Percentiles rank a stretch among this genome's conserved stretches.
phyloP scores from a whole-genome alignment of 129 eudicot species.

The Lactuca sativa region DNA sequence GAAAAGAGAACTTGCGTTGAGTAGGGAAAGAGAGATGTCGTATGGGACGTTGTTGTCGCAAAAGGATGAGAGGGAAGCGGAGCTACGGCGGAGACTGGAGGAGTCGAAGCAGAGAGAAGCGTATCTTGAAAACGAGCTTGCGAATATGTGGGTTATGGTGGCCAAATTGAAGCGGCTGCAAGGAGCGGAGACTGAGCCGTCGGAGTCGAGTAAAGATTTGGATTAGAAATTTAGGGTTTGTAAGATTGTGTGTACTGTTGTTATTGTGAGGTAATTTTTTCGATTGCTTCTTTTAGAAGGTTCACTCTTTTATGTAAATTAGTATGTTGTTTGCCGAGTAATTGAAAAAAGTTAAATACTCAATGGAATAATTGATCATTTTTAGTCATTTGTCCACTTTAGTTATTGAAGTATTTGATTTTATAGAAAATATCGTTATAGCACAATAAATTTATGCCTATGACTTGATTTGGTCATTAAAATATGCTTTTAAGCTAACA shows the following conservation, averaged over 20 bases:
- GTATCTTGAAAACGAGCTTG: constrained; percentile 92
- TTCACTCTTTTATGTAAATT: neutral
- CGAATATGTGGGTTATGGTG: constrained; percentile 98
- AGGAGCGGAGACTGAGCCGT: constrained; percentile 53
- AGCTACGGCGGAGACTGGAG: constrained; percentile 65
- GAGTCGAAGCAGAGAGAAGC: constrained; percentile 91
- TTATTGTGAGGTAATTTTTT: constrained; percentile 2
- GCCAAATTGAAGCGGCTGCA: constrained; percentile 81
- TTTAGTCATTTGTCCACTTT: no score
- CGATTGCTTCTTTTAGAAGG: neutral
- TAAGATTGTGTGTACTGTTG: constrained; percentile 11
- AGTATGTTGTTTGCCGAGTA: neutral
- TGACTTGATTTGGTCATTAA: no score
- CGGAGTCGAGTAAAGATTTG: constrained; percentile 46
- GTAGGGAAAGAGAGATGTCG: constrained; percentile 75
- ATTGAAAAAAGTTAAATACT: no score
- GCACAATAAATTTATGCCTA: no score
- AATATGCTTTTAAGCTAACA: no score
- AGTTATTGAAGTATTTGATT: no score
- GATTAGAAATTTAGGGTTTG: constrained; percentile 18
- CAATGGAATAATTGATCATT: no score
- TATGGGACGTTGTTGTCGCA: constrained; percentile 67
- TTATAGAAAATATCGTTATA: no score
- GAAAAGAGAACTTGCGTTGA: constrained; percentile 70
- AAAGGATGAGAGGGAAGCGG: constrained; percentile 67